Evolutionary conservation across 2,329 filamentous ascomycete species (phyloP), one percentile per base, ranked within the genome.

Genomic region (Fusarium bactridioides): DNA sequence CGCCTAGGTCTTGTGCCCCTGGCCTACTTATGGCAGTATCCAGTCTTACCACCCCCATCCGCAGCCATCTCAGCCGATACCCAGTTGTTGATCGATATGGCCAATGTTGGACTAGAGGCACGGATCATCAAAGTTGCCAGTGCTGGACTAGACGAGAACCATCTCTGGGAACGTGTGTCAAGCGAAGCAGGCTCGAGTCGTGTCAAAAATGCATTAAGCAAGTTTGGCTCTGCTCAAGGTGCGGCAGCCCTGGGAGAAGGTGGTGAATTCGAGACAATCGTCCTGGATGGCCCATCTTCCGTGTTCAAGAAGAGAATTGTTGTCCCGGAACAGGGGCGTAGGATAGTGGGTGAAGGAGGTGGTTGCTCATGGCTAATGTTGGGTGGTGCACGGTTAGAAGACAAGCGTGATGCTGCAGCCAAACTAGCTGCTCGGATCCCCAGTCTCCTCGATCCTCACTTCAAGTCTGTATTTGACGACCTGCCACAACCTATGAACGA

Each of bases 51-150:
- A 6, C 83, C 83, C 12, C 83, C 84, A 4, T 70, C 74, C 65
- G 51, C 72, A 53, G 72, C 76, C 44, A 69, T 76, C 53, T 67
- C 74, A 44, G 83, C 85, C 53, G 87, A 87, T 54, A 84, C 83
- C 23, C 87, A 85, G 80, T 85, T 98, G 25, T 85, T 99, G 56
- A 86, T 89, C 65, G 95, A 98, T 80, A 97, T 99, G 94, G 88
- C 88, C 10, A 86, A 85, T 11, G 89, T 91, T 6, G 92, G 92
- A 2, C 89, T 97, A 61, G 94, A 97, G 78, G 93, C 95, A n/a
- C 87, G 95, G 67, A 94, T 99, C 78, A 90, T 99, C 83, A 99
- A 98, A 83, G 94, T 98, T 48, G 95, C 96, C 47, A 97, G 93
- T 72, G 94, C 94, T 11, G 96, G 95, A 0, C 85, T 99, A 55